Evolutionary conservation across 176 grass and related monocot genomes (phyloP), one percentile per base, ranked within the genome.

Genomic region (Melocanna baccifera): DNA sequence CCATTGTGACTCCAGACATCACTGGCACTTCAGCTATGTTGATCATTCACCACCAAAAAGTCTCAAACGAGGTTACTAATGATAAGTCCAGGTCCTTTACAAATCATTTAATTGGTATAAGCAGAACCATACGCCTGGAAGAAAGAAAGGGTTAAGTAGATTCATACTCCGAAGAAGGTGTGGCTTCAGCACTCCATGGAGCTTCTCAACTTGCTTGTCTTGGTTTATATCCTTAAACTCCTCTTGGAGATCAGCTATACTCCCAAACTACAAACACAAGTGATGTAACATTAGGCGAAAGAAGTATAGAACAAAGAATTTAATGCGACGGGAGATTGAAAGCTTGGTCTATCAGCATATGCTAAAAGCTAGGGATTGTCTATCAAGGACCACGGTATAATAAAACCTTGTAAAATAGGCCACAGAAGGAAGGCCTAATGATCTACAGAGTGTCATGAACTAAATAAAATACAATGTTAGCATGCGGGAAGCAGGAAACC

Each of bases 181-280:
- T 64, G 97, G 97, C 83, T 91, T 93, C 78, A 99, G 88, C 97
- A 99, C 84, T 77, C 84, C 88, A 62, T 99, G 97, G 77, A 99
- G 97, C 81, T 95, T 99, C 66, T 94, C 97, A 79, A 99, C 85
- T 86, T 99, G 90, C 66, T 86, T 94, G 78, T 99, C 97, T 81
- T 99, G 97, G 71, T 99, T 99, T 81, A 99, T 96, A 77, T 99
- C 97, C 58, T 85, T 96, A 67, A 96, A 99, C 86, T 99, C 97
- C 80, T 96, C 90, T 89, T 94, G 93, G 64, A 99, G 92, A 81
- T 99, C 89, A 69, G 85, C 65, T 84, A 99, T 99, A 82, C 97
- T 99, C 82, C 93, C 97, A 91, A 99, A 99, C 97, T 99, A 87
- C 76, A 91, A 79, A 87, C 16, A 86, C 22, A 77, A 83, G 46